These are phyloP conservation scores for Cyclotella distinguenda DNA, from an alignment of 108 stramenopile species.

Conservation along the genomic window DNA sequence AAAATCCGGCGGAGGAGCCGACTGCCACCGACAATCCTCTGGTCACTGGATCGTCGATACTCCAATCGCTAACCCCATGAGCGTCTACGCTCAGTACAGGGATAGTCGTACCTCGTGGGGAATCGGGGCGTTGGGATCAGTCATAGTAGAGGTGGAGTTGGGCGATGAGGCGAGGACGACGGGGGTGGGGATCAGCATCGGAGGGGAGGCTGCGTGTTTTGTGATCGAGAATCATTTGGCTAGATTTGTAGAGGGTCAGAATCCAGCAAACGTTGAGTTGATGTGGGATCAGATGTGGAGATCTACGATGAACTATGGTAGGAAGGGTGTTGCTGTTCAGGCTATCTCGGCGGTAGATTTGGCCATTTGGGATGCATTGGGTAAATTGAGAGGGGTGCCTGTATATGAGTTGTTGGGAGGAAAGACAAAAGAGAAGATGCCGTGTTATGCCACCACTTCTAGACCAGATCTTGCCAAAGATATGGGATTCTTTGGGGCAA, in stretches of 20 bases:
- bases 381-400: conserved; percentile 55
- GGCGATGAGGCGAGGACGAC: conserved; percentile 36
- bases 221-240: conserved; percentile 61
- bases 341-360: conserved; percentile 62
- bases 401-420: conserved; percentile 69
- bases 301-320: conserved; percentile 61
- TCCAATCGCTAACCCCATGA: conserved; percentile 62
- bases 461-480: conserved; percentile 61
- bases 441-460: conserved; percentile 69
- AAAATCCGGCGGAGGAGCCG: conserved; percentile 59
- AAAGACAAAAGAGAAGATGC: conserved; percentile 64
- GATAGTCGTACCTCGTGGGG: conserved; percentile 60
- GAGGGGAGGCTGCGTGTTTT: conserved; percentile 66
- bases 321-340: conserved; percentile 66
- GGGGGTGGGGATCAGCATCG: conserved; percentile 61
- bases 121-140: conserved; percentile 60
- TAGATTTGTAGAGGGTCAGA: conserved; percentile 59
- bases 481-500: conserved; percentile 66
- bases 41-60: conserved; percentile 71
- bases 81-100: conserved; percentile 51
- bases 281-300: conserved; percentile 77
- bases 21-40: conserved; percentile 56
- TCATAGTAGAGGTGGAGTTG: conserved; percentile 66
- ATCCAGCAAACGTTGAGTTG: conserved; percentile 63
- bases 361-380: conserved; percentile 71